These are phyloP conservation scores for Phialocephala subalpina DNA, from an alignment of 2,329 filamentous ascomycete species.

Conservation along the genomic window DNA sequence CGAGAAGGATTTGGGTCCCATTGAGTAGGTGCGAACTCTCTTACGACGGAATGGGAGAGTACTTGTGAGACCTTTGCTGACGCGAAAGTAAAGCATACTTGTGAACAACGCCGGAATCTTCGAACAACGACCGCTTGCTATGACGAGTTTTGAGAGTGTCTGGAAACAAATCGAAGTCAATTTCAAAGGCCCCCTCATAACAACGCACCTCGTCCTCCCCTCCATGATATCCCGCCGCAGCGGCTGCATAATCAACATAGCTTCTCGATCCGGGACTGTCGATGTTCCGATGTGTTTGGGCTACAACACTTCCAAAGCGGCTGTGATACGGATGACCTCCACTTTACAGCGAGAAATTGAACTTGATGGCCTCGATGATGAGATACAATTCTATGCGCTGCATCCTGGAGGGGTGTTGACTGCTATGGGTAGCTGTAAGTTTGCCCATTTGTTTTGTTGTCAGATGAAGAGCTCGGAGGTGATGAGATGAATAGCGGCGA, in stretches of 20 bases:
- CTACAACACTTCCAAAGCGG: slow-evolving; percentile 4
- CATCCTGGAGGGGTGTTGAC: slow-evolving; percentile 10
- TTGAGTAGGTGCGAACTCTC: neutral
- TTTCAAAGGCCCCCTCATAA: slow-evolving; percentile 12
- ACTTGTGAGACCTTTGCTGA: neutral
- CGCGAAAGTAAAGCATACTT: neutral
- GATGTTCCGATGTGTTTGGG: neutral
- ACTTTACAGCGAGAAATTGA: slow-evolving; percentile 6
- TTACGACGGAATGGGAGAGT: neutral
- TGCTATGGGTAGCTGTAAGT: slow-evolving; percentile 5
- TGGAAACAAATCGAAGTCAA: slow-evolving; percentile 16
- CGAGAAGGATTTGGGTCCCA: neutral
- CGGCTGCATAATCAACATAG: slow-evolving; percentile 17
- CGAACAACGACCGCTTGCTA: slow-evolving; percentile 7
- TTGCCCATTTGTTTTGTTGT: neutral
- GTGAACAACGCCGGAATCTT: slow-evolving; percentile 16
- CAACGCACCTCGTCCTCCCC: neutral
- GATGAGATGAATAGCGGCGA: too few species aligned
- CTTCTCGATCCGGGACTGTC: slow-evolving; percentile 5
- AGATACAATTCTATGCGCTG: slow-evolving; percentile 3
- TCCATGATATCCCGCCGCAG: neutral
- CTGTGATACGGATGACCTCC: slow-evolving; percentile 4
- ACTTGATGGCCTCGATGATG: slow-evolving; percentile 6
- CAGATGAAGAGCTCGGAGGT: too few species aligned
- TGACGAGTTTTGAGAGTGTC: slow-evolving; percentile 7